These are phyloP conservation scores for Ephemerocybe angulata DNA, from an alignment of 768 basidiomycete genomes.

Conservation along the genomic window DNA sequence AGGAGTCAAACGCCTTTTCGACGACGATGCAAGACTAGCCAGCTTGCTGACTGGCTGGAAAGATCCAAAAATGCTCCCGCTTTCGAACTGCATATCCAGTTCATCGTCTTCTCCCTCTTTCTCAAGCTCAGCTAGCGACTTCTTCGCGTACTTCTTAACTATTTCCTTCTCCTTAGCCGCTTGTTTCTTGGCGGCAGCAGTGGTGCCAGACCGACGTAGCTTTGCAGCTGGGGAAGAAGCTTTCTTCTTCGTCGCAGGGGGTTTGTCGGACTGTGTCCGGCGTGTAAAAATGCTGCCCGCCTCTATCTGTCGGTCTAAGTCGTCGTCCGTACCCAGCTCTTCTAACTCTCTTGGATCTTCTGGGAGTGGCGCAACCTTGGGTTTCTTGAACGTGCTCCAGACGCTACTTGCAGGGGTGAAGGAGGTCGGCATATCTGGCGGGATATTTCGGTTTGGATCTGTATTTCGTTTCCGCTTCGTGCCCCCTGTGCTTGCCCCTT, in stretches of 20 bases:
- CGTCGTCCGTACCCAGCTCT: constrained; percentile 57
- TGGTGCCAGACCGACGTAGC: background rate
- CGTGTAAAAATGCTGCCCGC: constrained; percentile 44
- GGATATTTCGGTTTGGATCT: constrained; percentile 67
- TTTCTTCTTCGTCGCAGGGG: constrained; percentile 23
- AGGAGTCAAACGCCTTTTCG: background rate
- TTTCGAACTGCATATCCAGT: constrained; percentile 54
- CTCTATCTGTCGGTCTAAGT: constrained; percentile 65
- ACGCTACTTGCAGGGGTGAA: constrained; percentile 68
- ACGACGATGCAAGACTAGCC: background rate
- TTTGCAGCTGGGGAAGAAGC: constrained; percentile 1
- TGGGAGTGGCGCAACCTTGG: constrained; percentile 33
- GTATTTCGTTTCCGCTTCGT: constrained; percentile 72
- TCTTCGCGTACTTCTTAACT: constrained; percentile 15
- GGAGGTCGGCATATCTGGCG: constrained; percentile 62
- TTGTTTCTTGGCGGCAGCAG: constrained; percentile 16
- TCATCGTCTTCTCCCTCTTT: constrained; percentile 48
- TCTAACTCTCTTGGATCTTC: constrained; percentile 40
- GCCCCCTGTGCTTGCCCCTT: constrained; percentile 23
- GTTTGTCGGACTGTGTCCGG: constrained; percentile 47
- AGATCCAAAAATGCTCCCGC: constrained; percentile 26
- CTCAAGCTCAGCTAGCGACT: constrained; percentile 40
- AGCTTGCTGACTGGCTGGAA: background rate
- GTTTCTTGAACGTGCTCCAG: constrained; percentile 45
- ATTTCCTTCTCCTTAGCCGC: constrained; percentile 36